Evolutionary conservation across 805 yeast genomes (phyloP), one percentile per base, ranked within the genome.

Genomic region (Spencermartinsiella europaea): DNA sequence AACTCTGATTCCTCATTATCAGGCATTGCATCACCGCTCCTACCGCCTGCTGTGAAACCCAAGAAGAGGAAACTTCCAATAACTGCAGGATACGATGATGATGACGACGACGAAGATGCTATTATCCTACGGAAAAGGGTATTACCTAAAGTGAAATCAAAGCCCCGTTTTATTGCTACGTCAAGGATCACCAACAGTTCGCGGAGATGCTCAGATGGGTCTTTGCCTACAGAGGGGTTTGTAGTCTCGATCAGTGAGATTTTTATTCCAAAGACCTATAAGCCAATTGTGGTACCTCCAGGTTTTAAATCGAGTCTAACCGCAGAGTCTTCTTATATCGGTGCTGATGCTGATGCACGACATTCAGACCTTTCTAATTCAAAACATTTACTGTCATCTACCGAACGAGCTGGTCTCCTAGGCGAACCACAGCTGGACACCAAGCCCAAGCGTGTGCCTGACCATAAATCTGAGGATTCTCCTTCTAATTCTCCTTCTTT

Each of bases 11-110:
- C 12, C 7, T 12, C 31, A 7, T 7, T 25, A 25, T 12, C 31
- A 7, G 7, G 10, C 10, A 25, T 25, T 7, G 31, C 31, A 25
- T 7, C 31, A 7, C 34, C 21, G 15, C 7, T n/a, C 19, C 14
- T 5, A 17, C 15, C 15, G 15, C 37, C 37, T 8, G 21, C 17
- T 46, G 14, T 33, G 39, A 20, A 41, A 45, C 17, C 46, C 34
- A 34, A 49, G 44, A 47, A 54, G 46, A 46, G 55, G 34, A 40
- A 43, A 21, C 36, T 57, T 47, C 42, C 52, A 42, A 36, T 48
- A 44, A 52, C 44, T 14, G 48, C 43, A 16, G 61, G 56, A 40
- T 42, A 53, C 42, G 60, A 56, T 34, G 62, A 57, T 12, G 50
- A 50, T 19, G 52, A 50, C 36, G 56, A 48, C 28, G 58, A 53